Base-by-base conservation (phyloP, 768 basidiomycete genomes). In the Auriscalpium vulgare region DNA sequence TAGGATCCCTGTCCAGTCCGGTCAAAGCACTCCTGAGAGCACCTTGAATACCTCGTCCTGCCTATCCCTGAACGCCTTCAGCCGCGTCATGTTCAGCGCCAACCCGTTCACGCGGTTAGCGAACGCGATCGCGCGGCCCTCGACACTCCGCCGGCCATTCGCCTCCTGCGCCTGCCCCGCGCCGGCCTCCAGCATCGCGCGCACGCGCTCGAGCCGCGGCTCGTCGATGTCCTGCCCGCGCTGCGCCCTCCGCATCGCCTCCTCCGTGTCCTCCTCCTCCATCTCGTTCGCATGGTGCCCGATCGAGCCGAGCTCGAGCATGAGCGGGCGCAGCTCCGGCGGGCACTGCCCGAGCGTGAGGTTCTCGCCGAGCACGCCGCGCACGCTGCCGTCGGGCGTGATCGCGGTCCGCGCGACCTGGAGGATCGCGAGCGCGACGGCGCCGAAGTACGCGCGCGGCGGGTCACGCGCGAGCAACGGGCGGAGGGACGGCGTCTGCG, bases 41-140 rank as follows among this genome's bases (percentile, higher is more conserved):
- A 90, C 80, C 66, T 78, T 79, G 65, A 91, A 91, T 7, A 90
- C 85, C 50, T 80, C 75, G 1, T 73, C 77, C 69, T 90, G 86
- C 49, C 88, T 67, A 61, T 88, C 85, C 60, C 75, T 79, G 65
- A 94, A 94, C 50, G 87, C 81, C 56, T 74, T 76, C 54, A 94
- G 69, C 64, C 73, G 76, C 49, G 84, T 88, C 78, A 93, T 81
- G 0, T 74, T 77, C 59, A 94, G 63, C 58, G 85, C 84, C 11
- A 93, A 75, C 19, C 76, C 79, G 67, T 91, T 92, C 51, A 93
- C 80, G 55, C 87, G 69, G 66, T 92, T 93, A 29, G 85, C 78
- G 66, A 94, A 86, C 46, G 80, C 74, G 55, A 89, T 81, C 8
- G 85, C 82, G 10, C 79, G 70, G 3, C 86, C 88, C 56, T 85